A percentile compares a stretch with the other conserved stretches of the same genome.
phyloP scores from a whole-genome alignment of 2,329 filamentous ascomycete genomes.

The Sporothrix mexicana region DNA sequence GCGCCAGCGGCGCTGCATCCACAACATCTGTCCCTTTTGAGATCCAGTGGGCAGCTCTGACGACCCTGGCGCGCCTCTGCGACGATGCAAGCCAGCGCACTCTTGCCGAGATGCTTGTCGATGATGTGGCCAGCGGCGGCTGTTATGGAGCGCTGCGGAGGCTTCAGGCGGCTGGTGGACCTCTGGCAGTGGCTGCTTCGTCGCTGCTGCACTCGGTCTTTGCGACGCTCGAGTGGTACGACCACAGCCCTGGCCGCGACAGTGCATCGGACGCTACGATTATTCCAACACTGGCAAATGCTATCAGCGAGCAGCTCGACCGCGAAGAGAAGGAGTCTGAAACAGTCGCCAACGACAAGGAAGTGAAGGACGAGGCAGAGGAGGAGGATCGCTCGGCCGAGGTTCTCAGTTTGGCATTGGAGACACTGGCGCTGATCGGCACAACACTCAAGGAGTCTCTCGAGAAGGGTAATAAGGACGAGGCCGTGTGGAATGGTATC shows the following conservation, averaged over 20 bases:
- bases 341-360: neutral
- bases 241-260: conserved; percentile 55
- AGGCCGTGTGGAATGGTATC: conserved; percentile 47
- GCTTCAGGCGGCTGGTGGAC: conserved; percentile 55
- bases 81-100: conserved; percentile 59
- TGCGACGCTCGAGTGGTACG: conserved; percentile 58
- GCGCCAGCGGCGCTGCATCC: conserved; percentile 45
- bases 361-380: neutral
- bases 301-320: conserved; percentile 44
- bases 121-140: conserved; percentile 48
- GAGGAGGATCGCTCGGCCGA: conserved; percentile 44
- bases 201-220: conserved; percentile 69
- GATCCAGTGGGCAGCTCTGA: conserved; percentile 56
- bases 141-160: conserved; percentile 58
- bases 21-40: conserved; percentile 47
- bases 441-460: conserved; percentile 61
- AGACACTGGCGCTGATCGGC: conserved; percentile 69
- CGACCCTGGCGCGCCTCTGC: conserved; percentile 62
- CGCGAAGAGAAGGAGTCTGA: conserved; percentile 7
- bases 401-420: conserved; percentile 61
- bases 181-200: conserved; percentile 62
- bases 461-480: conserved; percentile 51
- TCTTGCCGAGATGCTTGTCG: conserved; percentile 61
- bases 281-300: conserved; percentile 52
- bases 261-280: conserved; percentile 58